Percentiles rank a stretch among this genome's conserved stretches.
Evolutionary conservation across 495 filamentous ascomycete species (phyloP).

Genomic region (Barbatosphaeria neglecta): DNA sequence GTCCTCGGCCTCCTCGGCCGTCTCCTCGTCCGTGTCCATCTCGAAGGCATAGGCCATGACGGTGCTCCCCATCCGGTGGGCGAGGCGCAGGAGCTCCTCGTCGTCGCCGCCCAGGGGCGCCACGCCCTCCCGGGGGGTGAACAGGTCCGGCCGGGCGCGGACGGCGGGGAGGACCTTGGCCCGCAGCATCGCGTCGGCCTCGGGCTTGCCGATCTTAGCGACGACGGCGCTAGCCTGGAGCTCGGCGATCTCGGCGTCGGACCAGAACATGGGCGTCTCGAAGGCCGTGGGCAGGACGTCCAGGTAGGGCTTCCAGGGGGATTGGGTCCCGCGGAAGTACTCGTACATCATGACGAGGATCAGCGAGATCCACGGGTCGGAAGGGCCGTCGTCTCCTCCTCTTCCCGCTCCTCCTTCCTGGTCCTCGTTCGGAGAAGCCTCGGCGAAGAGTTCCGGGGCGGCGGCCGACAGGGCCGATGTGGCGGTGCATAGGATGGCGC

Average conservation of each 20-base stretch:
- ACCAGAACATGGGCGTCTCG: slow-evolving; percentile 89
- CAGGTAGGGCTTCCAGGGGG: slow-evolving; percentile 71
- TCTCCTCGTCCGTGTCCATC: slow-evolving; percentile 43
- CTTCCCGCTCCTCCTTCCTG: slow-evolving; percentile 9
- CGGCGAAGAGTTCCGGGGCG: slow-evolving; percentile 26
- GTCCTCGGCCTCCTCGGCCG: slow-evolving; percentile 45
- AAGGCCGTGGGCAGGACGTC: slow-evolving; percentile 67
- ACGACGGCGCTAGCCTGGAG: slow-evolving; percentile 69
- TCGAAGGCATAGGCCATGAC: slow-evolving; percentile 98
- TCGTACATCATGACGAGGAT: slow-evolving; percentile 79
- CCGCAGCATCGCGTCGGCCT: slow-evolving; percentile 58
- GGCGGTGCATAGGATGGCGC: slow-evolving; percentile 27
- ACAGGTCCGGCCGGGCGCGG: slow-evolving; percentile 23
- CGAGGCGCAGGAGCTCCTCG: slow-evolving; percentile 44
- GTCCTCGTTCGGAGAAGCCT: slow-evolving; percentile 4
- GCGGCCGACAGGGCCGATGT: slow-evolving; percentile 25
- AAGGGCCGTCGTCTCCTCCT: slow-evolving; percentile 25
- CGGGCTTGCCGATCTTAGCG: slow-evolving; percentile 63
- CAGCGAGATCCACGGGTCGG: slow-evolving; percentile 41
- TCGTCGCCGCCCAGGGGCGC: slow-evolving; percentile 30
- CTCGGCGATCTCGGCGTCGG: slow-evolving; percentile 51
- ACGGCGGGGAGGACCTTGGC: slow-evolving; percentile 50
- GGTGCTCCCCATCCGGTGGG: slow-evolving; percentile 69
- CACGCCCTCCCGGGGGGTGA: slow-evolving; percentile 39
- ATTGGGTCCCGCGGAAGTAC: slow-evolving; percentile 45